A percentile compares a stretch with the other conserved stretches of the same genome.
phyloP scores from a whole-genome alignment of 78 protist species.

The Monocercomonoides exilis region DNA sequence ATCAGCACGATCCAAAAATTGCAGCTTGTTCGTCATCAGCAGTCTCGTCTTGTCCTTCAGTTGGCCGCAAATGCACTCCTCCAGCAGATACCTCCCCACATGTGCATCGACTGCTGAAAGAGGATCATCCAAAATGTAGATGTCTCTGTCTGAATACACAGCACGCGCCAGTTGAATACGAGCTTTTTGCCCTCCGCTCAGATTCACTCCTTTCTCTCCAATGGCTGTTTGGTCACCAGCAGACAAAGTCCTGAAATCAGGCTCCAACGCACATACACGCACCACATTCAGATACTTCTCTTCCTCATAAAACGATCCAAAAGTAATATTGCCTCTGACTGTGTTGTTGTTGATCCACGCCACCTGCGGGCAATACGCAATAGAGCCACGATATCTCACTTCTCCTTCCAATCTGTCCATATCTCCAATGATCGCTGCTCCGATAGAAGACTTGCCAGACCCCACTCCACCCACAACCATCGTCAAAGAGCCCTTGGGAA shows the following conservation, averaged over 20 bases:
- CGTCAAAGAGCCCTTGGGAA: constrained; percentile 25
- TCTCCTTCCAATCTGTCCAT: constrained; percentile 5
- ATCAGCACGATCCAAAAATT: constrained; percentile 24
- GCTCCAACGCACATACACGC: constrained; percentile 33
- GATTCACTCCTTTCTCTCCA: constrained; percentile 57
- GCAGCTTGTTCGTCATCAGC: constrained; percentile 52
- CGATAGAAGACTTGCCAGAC: constrained; percentile 68
- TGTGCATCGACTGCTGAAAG: constrained; percentile 68
- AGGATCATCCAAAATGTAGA: constrained; percentile 64
- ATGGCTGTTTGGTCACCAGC: constrained; percentile 49
- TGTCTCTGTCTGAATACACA: constrained; percentile 49
- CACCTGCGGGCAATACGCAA: constrained; percentile 16
- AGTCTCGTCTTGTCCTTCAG: constrained; percentile 13
- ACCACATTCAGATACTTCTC: constrained; percentile 25
- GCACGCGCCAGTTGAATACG: constrained; percentile 84
- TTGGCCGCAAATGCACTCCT: background rate
- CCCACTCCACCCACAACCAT: constrained; percentile 76
- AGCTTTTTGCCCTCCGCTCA: constrained; percentile 67
- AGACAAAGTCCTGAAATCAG: constrained; percentile 43
- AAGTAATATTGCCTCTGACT: constrained; percentile 25
- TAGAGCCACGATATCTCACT: background rate
- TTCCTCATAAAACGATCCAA: constrained; percentile 13
- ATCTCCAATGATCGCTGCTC: constrained; percentile 63
- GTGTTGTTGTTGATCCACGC: constrained; percentile 32
- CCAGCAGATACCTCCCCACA: constrained; percentile 45